These are phyloP conservation scores for Syzygium malaccense DNA, from an alignment of 441 rosid genomes.

Conservation along the genomic window DNA sequence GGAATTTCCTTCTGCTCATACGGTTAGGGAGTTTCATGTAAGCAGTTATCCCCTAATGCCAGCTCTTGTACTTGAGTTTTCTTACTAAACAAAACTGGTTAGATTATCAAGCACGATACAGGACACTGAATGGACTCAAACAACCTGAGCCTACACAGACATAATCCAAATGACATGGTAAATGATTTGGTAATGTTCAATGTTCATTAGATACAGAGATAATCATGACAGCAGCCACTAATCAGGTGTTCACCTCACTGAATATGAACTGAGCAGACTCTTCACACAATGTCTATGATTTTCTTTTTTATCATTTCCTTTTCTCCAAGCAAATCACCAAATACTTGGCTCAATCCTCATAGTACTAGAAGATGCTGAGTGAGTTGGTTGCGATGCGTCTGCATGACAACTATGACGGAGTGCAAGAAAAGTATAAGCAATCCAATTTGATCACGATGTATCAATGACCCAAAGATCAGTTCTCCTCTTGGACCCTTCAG, in stretches of 20 bases:
- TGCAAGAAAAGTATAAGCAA: not conserved
- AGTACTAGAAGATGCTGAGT: not conserved
- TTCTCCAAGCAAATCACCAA: not conserved
- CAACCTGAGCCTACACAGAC: not conserved
- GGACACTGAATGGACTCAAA: not conserved
- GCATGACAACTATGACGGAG: not conserved
- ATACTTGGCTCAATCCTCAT: not conserved
- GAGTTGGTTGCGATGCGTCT: not conserved
- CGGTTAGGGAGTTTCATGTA: not conserved
- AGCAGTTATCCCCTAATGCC: not conserved
- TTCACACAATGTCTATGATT: not conserved
- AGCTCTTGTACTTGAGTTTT: not conserved
- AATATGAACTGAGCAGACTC: not conserved
- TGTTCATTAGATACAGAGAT: not conserved
- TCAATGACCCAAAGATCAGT: not conserved
- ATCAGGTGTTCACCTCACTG: not conserved
- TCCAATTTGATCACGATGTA: not conserved
- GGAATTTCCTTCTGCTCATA: not conserved
- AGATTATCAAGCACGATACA: not conserved
- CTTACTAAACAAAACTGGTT: not conserved
- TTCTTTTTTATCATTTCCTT: not conserved
- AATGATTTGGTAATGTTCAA: not conserved
- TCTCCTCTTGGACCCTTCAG: not conserved
- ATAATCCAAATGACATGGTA: not conserved
- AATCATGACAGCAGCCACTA: not conserved